Percentiles rank a stretch among this genome's conserved stretches.
phyloP scores from a whole-genome alignment of 2,329 filamentous ascomycete genomes.

The Aspergillus sp. region DNA sequence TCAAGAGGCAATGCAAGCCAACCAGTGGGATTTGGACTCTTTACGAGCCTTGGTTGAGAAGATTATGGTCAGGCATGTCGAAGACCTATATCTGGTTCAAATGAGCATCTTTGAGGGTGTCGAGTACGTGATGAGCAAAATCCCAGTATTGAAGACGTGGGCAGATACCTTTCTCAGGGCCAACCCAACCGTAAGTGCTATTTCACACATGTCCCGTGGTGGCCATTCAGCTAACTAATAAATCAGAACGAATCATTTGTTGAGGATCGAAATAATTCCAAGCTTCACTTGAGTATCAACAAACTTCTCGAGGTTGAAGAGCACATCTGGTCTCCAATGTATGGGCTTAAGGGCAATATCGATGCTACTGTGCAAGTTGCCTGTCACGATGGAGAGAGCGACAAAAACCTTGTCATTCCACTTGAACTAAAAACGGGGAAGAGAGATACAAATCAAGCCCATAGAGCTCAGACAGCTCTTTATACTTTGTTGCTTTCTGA shows the following conservation, averaged over 20 bases:
- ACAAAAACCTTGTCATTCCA: constrained; percentile 73
- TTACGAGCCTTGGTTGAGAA: constrained; percentile 62
- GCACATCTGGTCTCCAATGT: constrained; percentile 97
- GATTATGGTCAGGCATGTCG: constrained; percentile 71
- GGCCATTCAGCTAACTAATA: background rate
- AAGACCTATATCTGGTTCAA: constrained; percentile 84
- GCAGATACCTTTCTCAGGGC: constrained; percentile 73
- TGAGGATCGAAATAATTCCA: constrained; percentile 72
- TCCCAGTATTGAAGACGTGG: constrained; percentile 78
- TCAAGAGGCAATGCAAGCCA: constrained; percentile 79
- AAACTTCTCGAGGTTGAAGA: constrained; percentile 96
- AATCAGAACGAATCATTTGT: constrained; percentile 63
- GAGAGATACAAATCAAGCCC: constrained; percentile 68
- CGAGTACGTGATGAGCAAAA: constrained; percentile 77
- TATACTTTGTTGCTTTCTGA: constrained; percentile 92
- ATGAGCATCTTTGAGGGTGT: constrained; percentile 67
- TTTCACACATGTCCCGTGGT: background rate
- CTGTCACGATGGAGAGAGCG: constrained; percentile 65
- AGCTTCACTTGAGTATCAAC: constrained; percentile 76
- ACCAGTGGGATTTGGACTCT: constrained; percentile 71
- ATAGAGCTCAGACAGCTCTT: constrained; percentile 88
- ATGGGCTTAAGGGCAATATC: constrained; percentile 94
- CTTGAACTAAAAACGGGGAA: constrained; percentile 95
- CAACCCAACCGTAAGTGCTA: constrained; percentile 57
- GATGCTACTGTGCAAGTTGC: constrained; percentile 91